Base-by-base conservation (phyloP, 306 rosid genomes). In the Dryas drummondii region DNA sequence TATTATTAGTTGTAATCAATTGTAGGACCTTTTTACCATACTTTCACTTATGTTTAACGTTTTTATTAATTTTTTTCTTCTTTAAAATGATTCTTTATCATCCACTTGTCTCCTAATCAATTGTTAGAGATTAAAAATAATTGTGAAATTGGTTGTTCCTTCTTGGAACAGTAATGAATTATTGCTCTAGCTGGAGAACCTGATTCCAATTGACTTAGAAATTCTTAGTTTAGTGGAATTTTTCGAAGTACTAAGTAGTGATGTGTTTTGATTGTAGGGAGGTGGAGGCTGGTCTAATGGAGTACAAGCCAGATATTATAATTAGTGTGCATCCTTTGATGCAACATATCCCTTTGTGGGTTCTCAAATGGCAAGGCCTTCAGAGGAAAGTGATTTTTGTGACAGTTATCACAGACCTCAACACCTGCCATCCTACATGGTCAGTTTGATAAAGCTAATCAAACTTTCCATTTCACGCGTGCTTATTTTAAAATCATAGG, bases 271-370 rank as follows among this genome's bases (percentile, higher is more conserved):
- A 69, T 70, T 81, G 80, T 75, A 96, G 99, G 90, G 97, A 92
- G 84, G 99, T 96, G 79, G 99, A 96, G 81, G 96, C 96, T 2
- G 99, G 99, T 55, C 65, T 96, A 40, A 96, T 96, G 99, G 97
- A 92, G 80, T 91, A 87, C 80, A 92, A 86, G 64, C 99, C 99
- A 32, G 98, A 92, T 73, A 92, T 96, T 47, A 96, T 96, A 76
- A 92, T 96, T 51, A 96, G 99, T 76, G 99, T 96, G 16, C 99
- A 96, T 74, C 99, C 99, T 62, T 81, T 96, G 78, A 96, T 96
- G 99, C 99, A 96, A 54, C 99, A 96, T 76, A 92, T 96, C 86
- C 99, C 99, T 42, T 72, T 92, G 67, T 92, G 99, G 99, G 99
- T 96, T 73, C 91, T 96, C n/a, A 96, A 96, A 76, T 96, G 99